A percentile compares a stretch with the other conserved stretches of the same genome.
These are phyloP conservation scores for Vigna reflexopilosa DNA, from an alignment of 306 rosid species.

Conservation along the genomic window DNA sequence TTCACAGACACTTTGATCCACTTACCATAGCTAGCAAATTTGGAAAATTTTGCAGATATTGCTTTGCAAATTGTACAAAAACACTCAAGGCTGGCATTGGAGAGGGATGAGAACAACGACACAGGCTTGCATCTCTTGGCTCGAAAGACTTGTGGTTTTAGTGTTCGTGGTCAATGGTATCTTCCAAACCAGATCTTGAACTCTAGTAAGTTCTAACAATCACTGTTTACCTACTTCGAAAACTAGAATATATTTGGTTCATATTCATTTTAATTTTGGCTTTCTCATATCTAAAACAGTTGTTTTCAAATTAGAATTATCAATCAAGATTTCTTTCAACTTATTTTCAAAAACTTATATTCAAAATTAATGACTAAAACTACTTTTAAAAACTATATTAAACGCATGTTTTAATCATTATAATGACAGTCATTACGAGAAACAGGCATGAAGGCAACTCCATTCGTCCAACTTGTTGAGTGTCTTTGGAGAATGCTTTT, in stretches of 20 bases:
- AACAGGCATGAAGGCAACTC: conserved; percentile 29
- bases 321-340: too few relatives aligned
- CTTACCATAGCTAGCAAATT: background rate
- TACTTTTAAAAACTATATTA: too few relatives aligned
- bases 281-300: too few relatives aligned
- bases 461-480: conserved; percentile 43
- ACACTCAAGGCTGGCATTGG: conserved; percentile 14
- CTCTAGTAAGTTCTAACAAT: conserved; percentile 24
- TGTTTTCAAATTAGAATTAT: too few relatives aligned
- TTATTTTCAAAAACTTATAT: too few relatives aligned
- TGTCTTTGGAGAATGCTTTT: conserved; percentile 41
- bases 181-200: background rate
- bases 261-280: too few relatives aligned
- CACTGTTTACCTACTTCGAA: background rate
- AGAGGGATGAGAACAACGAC: conserved; percentile 14
- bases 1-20: background rate
- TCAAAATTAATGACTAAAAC: too few relatives aligned
- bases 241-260: background rate
- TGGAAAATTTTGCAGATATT: conserved; percentile 40
- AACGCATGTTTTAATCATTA: background rate
- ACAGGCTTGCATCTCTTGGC: conserved; percentile 53
- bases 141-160: conserved; percentile 28
- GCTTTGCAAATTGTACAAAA: conserved; percentile 37
- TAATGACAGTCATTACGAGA: background rate
- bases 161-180: background rate